A percentile compares a stretch with the other conserved stretches of the same genome.
These are phyloP conservation scores for Hypoxylon sp. DNA, from an alignment of 2,329 filamentous ascomycete genomes.

Conservation along the genomic window DNA sequence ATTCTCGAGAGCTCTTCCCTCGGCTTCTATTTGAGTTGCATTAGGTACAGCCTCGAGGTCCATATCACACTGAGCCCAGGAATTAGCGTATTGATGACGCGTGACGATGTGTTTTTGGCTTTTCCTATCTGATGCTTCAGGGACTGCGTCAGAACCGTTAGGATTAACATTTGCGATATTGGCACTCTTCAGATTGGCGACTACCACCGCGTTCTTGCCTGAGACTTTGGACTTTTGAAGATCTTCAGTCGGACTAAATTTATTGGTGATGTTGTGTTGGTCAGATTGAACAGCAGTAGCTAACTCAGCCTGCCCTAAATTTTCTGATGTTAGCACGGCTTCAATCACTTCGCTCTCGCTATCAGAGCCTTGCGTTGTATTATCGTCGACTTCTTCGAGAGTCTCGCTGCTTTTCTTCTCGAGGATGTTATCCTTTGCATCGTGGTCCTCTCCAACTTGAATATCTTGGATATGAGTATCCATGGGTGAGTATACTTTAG, in stretches of 20 bases:
- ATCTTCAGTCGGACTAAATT: background rate
- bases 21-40: background rate
- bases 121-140: background rate
- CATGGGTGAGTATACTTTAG: background rate
- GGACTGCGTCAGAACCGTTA: background rate
- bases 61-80: slow-evolving; percentile 22
- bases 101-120: background rate
- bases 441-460: background rate
- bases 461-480: background rate
- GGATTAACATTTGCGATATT: background rate
- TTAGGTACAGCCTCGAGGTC: background rate
- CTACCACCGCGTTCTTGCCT: background rate
- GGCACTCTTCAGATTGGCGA: background rate
- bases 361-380: slow-evolving; percentile 4
- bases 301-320: background rate
- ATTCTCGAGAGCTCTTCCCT: background rate
- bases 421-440: background rate
- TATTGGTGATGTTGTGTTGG: slow-evolving; percentile 9
- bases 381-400: slow-evolving; percentile 9
- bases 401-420: background rate
- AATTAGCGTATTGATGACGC: slow-evolving; percentile 6
- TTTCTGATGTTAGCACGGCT: background rate
- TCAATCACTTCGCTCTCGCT: background rate
- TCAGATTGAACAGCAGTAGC: background rate
- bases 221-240: background rate